A percentile compares a stretch with the other conserved stretches of the same genome.
phyloP scores from a whole-genome alignment of 106 monocot species.

The Allium fistulosum region DNA sequence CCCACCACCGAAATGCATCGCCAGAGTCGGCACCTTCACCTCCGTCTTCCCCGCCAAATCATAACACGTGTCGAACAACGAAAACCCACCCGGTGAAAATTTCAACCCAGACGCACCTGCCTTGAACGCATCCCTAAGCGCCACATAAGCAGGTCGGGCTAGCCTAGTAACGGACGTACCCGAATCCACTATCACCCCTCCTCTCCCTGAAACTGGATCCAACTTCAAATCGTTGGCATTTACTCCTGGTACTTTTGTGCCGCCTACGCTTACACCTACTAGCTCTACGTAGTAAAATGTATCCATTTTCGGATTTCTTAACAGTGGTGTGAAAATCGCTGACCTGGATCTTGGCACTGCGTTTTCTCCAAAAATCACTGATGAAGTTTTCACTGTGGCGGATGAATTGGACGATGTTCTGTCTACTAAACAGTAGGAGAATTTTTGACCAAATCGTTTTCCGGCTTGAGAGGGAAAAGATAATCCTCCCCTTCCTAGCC shows the following conservation, averaged over 20 bases:
- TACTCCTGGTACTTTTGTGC: slow-evolving; percentile 27
- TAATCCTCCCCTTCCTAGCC: slow-evolving; percentile 61
- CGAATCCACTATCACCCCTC: slow-evolving; percentile 87
- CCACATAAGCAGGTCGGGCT: slow-evolving; percentile 39
- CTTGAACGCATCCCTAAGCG: slow-evolving; percentile 68
- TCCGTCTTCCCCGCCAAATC: slow-evolving; percentile 49
- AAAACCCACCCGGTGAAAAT: slow-evolving; percentile 35
- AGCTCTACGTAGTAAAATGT: slow-evolving; percentile 84
- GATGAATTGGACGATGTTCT: slow-evolving; percentile 23
- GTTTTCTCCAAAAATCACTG: slow-evolving; percentile 52
- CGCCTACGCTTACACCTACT: slow-evolving; percentile 65
- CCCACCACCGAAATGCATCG: slow-evolving; percentile 41
- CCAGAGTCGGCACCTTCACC: slow-evolving; percentile 75
- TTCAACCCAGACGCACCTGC: slow-evolving; percentile 39
- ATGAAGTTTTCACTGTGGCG: slow-evolving; percentile 19
- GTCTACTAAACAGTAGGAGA: slow-evolving; percentile 83
- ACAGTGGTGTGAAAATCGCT: slow-evolving; percentile 52
- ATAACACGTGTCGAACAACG: slow-evolving; percentile 86
- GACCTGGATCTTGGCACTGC: slow-evolving; percentile 15
- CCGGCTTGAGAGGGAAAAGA: slow-evolving; percentile 67
- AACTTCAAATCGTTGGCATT: slow-evolving; percentile 30
- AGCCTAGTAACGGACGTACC: slow-evolving; percentile 84
- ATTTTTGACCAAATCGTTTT: slow-evolving; percentile 31
- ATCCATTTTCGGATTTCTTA: slow-evolving; percentile 47
- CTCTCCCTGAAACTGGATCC: slow-evolving; percentile 48